A percentile compares a stretch with the other conserved stretches of the same genome.
Conservation (phyloP, 768 basidiomycete genomes). For the Hemileccinum rubropunctum region DNA sequence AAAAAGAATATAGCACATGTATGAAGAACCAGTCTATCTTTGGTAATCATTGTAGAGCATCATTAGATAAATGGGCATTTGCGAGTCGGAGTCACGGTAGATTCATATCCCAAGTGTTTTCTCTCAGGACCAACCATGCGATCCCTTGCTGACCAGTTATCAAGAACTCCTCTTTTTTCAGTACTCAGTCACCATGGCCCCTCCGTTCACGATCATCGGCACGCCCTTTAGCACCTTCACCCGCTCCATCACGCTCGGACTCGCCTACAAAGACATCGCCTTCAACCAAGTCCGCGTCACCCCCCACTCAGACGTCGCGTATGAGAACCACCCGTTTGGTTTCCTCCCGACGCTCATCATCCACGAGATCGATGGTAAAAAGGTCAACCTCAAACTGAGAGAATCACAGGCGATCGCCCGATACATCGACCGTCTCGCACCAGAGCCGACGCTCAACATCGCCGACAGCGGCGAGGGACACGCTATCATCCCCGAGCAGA, state of each 20-base stretch:
- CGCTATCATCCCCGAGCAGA: slow-evolving; percentile 23
- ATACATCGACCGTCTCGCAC: slow-evolving; percentile 29
- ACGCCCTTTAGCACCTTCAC: slow-evolving; percentile 35
- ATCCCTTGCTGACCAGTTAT: too few relatives aligned
- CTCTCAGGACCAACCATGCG: too few relatives aligned
- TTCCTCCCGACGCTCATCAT: slow-evolving; percentile 32
- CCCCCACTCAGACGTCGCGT: slow-evolving; percentile 30
- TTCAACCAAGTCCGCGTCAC: slow-evolving; percentile 25
- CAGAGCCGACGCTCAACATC: slow-evolving; percentile 26
- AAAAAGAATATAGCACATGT: too few relatives aligned
- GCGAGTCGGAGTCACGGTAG: too few relatives aligned
- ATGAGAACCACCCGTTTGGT: slow-evolving; percentile 30
- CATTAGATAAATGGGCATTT: too few relatives aligned
- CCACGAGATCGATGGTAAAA: slow-evolving; percentile 23
- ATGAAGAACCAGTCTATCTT: too few relatives aligned
- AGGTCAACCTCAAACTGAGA: slow-evolving; percentile 24
- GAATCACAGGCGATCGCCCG: slow-evolving; percentile 30
- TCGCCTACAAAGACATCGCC: slow-evolving; percentile 25
- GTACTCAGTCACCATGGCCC: slow-evolving; percentile 18
- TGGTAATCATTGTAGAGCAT: too few relatives aligned
- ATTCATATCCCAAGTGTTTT: too few relatives aligned
- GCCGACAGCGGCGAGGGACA: slow-evolving; percentile 19
- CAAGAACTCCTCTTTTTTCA: too few relatives aligned
- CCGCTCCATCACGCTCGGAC: slow-evolving; percentile 29
- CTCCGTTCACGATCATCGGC: slow-evolving; percentile 28